Percentiles rank a stretch among this genome's conserved stretches.
These are phyloP conservation scores for Mortierella sp. DNA, from an alignment of 371 early-diverging fungal genomes.

Conservation along the genomic window DNA sequence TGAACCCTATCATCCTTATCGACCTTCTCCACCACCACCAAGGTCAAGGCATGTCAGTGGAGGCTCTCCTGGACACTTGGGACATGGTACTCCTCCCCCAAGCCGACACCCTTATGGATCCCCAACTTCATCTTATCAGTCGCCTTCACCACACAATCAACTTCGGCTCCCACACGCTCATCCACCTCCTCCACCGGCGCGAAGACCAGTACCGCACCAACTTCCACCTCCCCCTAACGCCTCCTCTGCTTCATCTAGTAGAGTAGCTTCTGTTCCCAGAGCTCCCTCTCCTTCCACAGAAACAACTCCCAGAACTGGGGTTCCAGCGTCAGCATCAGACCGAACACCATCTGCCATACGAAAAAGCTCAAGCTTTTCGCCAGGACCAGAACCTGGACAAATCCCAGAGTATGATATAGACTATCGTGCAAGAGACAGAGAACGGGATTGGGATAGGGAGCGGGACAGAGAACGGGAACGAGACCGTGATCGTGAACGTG, in stretches of 20 bases:
- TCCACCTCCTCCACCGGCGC: constrained; percentile 54
- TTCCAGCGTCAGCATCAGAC: constrained; percentile 9
- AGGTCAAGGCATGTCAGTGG: constrained; percentile 51
- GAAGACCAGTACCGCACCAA: constrained; percentile 47
- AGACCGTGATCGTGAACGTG: constrained; percentile 33
- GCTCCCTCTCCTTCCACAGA: constrained; percentile 9
- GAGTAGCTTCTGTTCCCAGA: constrained; percentile 16
- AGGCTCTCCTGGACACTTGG: constrained; percentile 43
- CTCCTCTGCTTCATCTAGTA: neutral
- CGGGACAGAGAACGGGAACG: constrained; percentile 32
- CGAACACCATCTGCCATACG: constrained; percentile 8
- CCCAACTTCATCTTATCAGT: constrained; percentile 42
- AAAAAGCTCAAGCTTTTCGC: constrained; percentile 22
- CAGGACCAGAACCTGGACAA: constrained; percentile 49
- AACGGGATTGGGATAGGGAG: constrained; percentile 38
- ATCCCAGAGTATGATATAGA: constrained; percentile 53
- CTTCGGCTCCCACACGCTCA: constrained; percentile 53
- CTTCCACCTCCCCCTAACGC: constrained; percentile 42
- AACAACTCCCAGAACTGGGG: neutral
- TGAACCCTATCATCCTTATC: constrained; percentile 45
- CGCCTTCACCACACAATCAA: constrained; percentile 54
- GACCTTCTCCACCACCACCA: constrained; percentile 54
- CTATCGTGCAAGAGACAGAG: constrained; percentile 29
- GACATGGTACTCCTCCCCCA: constrained; percentile 24
- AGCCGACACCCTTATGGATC: constrained; percentile 38